Evolutionary conservation across 306 rosid genomes (phyloP), one percentile per base, ranked within the genome.

Genomic region (Phaseolus lunatus): DNA sequence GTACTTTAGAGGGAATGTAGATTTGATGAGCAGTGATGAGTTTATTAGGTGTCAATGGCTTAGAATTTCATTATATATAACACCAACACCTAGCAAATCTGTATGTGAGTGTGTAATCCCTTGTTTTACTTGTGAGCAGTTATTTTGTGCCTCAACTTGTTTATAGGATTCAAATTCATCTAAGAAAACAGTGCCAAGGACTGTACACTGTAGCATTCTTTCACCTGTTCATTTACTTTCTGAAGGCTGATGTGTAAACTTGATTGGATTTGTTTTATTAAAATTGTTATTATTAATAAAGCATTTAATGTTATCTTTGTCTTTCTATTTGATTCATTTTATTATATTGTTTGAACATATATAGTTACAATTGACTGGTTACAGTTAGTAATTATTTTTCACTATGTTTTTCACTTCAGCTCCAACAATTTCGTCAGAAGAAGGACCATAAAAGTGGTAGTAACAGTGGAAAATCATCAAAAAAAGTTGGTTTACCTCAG

Each of bases 341-440:
- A 19, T 63, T 68, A 10, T 31, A 61, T 22, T 4, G 57, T 54
- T 31, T 47, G 54, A 44, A 54, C 37, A 64, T 16, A 57, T 56
- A 33, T 37, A 18, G 53, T 11, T 61, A 44, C 31, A 61, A 23
- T 71, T 76, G 48, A 81, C 49, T 22, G 85, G 61, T 69, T 59
- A 20, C 49, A 31, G 70, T 83, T 76, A 31, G 77, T 85, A 56
- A 78, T 75, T 43, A 12, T 43, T 43, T 43, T 80, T 59, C 45
- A 12, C 73, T 22, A 72, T 44, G 20, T 80, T 64, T 54, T 27
- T 81, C 58, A 8, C 81, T 67, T 72, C 92, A 95, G 97, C 96
- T 95, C 72, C 94, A 90, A 78, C 97, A 92, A 80, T 95, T 24
- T 83, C 97, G 97, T 15, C 95, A 95, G 87, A 95, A 92, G 85